These are phyloP conservation scores for Nigrospora sphaerica DNA, from an alignment of 2,329 filamentous ascomycete genomes.

Conservation along the genomic window DNA sequence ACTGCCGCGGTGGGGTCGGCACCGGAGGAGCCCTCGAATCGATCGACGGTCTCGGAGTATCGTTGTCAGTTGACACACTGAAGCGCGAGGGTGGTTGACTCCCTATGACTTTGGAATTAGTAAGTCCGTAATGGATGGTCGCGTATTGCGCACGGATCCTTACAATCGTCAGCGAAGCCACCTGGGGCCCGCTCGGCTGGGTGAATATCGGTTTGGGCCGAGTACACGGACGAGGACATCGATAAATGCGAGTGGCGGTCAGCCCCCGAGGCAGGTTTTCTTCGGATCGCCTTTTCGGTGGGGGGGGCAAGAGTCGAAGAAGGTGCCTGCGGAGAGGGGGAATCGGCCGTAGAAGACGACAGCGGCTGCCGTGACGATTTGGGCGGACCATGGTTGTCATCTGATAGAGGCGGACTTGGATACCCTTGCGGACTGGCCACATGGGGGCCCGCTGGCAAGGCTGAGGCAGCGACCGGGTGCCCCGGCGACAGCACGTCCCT, in stretches of 20 bases:
- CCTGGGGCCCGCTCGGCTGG: conserved; percentile 10
- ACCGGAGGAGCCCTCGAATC: conserved; percentile 13
- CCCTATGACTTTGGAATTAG: no score
- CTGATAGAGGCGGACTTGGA: conserved; percentile 30
- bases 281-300: conserved; percentile 32
- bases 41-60: conserved; percentile 14
- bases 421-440: conserved; percentile 17
- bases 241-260: conserved; percentile 23
- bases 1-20: conserved; percentile 26
- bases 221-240: conserved; percentile 27
- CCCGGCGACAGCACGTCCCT: no score
- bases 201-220: conserved; percentile 17
- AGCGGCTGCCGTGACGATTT: conserved; percentile 4
- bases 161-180: conserved; percentile 28
- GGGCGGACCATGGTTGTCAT: conserved; percentile 13
- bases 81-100: conserved; percentile 51
- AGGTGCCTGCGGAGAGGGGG: conserved; percentile 8
- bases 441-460: conserved; percentile 1
- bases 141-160: no score
- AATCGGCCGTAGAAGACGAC: conserved; percentile 2
- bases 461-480: no score
- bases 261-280: conserved; percentile 29
- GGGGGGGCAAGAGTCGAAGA: conserved; percentile 17
- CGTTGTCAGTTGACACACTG: conserved; percentile 36
- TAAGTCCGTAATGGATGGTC: no score